These are phyloP conservation scores for Persicaria tinctoria DNA, from an alignment of 148 eudicot genomes.

Conservation along the genomic window DNA sequence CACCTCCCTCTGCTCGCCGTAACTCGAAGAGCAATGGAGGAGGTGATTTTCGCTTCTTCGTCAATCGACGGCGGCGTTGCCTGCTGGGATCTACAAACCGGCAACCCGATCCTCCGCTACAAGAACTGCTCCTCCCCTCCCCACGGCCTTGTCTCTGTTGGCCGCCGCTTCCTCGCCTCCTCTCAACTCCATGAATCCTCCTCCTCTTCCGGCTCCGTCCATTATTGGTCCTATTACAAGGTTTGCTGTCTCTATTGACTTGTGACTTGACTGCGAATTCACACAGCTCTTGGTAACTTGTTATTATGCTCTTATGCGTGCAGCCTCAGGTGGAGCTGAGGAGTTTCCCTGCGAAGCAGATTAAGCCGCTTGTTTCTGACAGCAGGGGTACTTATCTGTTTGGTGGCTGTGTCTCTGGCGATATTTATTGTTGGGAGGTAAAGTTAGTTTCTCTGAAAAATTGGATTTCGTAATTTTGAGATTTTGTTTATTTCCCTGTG, in stretches of 20 bases:
- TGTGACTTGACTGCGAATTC: not conserved
- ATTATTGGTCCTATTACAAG: slow-evolving; percentile 90
- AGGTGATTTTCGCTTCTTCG: slow-evolving; percentile 58
- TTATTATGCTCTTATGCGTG: slow-evolving; percentile 2
- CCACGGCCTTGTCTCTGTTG: slow-evolving; percentile 63
- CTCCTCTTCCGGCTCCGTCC: slow-evolving; percentile 58
- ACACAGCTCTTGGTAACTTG: not conserved
- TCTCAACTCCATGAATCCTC: slow-evolving; percentile 59
- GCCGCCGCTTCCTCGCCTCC: slow-evolving; percentile 61
- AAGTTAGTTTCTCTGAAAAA: not conserved
- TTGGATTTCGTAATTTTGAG: not conserved
- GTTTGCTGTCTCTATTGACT: slow-evolving; percentile 15
- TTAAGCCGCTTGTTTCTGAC: slow-evolving; percentile 63
- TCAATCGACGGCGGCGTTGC: slow-evolving; percentile 61
- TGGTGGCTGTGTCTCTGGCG: slow-evolving; percentile 76
- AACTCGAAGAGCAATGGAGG: slow-evolving; percentile 12
- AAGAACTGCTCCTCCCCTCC: slow-evolving; percentile 57
- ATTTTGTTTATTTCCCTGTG: not conserved
- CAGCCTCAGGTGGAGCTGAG: slow-evolving; percentile 86
- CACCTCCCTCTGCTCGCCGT: not conserved
- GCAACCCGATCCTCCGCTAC: slow-evolving; percentile 48
- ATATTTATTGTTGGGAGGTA: slow-evolving; percentile 89
- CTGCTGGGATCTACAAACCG: slow-evolving; percentile 62
- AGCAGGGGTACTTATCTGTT: slow-evolving; percentile 62
- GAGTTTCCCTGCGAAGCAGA: slow-evolving; percentile 75